phyloP scores from a whole-genome alignment of 1,139 yeast genomes.

The Blastobotrys arbuscula region DNA sequence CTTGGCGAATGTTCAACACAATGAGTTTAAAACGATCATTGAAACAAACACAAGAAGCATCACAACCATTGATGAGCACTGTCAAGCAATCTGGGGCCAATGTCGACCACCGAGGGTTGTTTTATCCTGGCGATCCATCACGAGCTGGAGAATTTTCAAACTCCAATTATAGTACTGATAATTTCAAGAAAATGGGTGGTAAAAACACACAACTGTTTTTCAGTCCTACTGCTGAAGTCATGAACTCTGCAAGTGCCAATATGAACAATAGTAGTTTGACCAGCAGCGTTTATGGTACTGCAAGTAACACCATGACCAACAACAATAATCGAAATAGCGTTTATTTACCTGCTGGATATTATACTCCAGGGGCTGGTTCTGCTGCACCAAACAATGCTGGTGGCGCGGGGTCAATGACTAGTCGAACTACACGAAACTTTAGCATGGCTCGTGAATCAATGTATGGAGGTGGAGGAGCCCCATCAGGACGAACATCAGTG shows the following conservation, averaged over 20 bases:
- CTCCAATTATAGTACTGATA: background rate
- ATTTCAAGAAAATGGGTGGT: background rate
- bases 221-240: slow-evolving; percentile 75
- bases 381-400: slow-evolving; percentile 14
- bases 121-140: slow-evolving; percentile 19
- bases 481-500: slow-evolving; percentile 12
- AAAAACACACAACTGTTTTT: slow-evolving; percentile 46
- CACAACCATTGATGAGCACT: slow-evolving; percentile 13
- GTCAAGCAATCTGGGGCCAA: slow-evolving; percentile 13
- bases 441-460: slow-evolving; percentile 19
- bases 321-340: slow-evolving; percentile 25
- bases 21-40: slow-evolving; percentile 23
- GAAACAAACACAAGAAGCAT: slow-evolving; percentile 18
- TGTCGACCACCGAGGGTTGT: slow-evolving; percentile 10
- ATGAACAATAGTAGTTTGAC: slow-evolving; percentile 5
- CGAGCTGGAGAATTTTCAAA: slow-evolving; percentile 13
- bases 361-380: slow-evolving; percentile 22
- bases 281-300: slow-evolving; percentile 13
- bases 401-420: slow-evolving; percentile 22
- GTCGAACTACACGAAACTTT: slow-evolving; percentile 21
- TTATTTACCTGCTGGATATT: slow-evolving; percentile 37
- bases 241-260: slow-evolving; percentile 36
- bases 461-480: slow-evolving; percentile 11
- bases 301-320: slow-evolving; percentile 13
- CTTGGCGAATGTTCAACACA: slow-evolving; percentile 29